Base-by-base conservation (phyloP, 2,329 filamentous ascomycete species). In the Fusarium udum region DNA sequence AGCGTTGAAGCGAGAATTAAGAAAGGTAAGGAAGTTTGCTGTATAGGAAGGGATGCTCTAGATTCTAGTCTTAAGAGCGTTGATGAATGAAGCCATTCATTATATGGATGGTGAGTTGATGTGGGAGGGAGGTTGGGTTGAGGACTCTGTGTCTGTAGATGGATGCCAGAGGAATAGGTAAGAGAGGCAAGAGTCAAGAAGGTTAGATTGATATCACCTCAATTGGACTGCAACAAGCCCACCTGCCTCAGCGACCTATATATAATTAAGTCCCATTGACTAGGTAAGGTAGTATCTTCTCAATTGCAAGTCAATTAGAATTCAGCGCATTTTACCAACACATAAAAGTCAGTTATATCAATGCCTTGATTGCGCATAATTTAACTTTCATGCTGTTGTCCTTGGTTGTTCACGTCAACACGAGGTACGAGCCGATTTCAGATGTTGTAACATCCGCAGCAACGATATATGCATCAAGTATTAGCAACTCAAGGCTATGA, bases 61-160 rank as follows among this genome's bases (percentile, higher is more conserved):
- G 40, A 48, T 43, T 69, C 51, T 64, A 34, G 52, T 65, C 36
- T 39, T 43, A 26, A 63, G 68, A 58, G 55, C 46, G 34, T 42
- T 48, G 61, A 51, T 63, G 49, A 67, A 42, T 32, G 34, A 53
- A 46, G 32, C 36, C 61, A 70, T 69, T 59, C 51, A n/a, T 55
- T 55, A 28, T 55, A 55, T 55, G 51, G 51, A 40, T 40, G 51
- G 42, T 61, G 63, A 22, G 39, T 62, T 39, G 39, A 32, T 64
- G 55, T n/a, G 40, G 22, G 57, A 62, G 36, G 43, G 26, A 31
- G n/a, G 24, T 61, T 48, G 45, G 45, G 13, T 28, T 48, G 45
- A 28, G 26, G 31, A 34, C 48, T 52, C n/a, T 52, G 6, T 20
- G 22, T 31, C 20, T 16, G 16, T 34, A 24, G 51, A 53, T 53